Conservation (phyloP, 345 rosid species). For the Camelina neglecta region DNA sequence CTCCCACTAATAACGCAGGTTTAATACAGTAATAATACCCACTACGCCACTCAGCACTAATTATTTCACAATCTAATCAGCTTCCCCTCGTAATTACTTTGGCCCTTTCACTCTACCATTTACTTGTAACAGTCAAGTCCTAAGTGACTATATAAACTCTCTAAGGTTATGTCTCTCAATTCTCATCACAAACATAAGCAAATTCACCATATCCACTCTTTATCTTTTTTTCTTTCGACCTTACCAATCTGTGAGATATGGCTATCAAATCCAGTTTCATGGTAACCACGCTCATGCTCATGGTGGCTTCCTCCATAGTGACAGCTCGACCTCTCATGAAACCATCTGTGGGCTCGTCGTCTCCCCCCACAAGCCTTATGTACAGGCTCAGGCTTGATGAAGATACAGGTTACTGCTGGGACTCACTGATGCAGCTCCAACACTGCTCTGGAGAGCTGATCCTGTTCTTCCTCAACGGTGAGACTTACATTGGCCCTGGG, state of each 20-base stretch:
- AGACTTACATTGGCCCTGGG: constrained; percentile 60
- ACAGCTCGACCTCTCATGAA: constrained; percentile 40
- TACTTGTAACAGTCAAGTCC: constrained; percentile 36
- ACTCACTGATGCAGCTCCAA: constrained; percentile 69
- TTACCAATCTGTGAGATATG: constrained; percentile 16
- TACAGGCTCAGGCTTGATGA: constrained; percentile 53
- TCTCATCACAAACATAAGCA: constrained; percentile 34
- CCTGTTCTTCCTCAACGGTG: constrained; percentile 78
- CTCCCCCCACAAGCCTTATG: constrained; percentile 41
- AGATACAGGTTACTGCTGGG: constrained; percentile 69
- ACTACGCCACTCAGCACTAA: constrained; percentile 36
- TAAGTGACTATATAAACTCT: constrained; percentile 29
- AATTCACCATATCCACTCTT: not conserved
- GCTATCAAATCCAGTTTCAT: constrained; percentile 14
- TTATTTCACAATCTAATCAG: constrained; percentile 26
- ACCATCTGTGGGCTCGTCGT: constrained; percentile 17
- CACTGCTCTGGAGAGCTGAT: constrained; percentile 77
- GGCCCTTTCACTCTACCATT: constrained; percentile 32
- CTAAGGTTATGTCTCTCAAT: not conserved
- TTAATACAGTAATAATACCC: constrained; percentile 27
- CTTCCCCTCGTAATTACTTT: constrained; percentile 22
- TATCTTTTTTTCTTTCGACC: not conserved
- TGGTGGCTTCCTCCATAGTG: constrained; percentile 37
- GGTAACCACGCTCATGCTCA: constrained; percentile 29
- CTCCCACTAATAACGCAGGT: constrained; percentile 8